Evolutionary conservation across 441 rosid species (phyloP), one percentile per base, ranked within the genome.

Genomic region (Biscutella laevigata): DNA sequence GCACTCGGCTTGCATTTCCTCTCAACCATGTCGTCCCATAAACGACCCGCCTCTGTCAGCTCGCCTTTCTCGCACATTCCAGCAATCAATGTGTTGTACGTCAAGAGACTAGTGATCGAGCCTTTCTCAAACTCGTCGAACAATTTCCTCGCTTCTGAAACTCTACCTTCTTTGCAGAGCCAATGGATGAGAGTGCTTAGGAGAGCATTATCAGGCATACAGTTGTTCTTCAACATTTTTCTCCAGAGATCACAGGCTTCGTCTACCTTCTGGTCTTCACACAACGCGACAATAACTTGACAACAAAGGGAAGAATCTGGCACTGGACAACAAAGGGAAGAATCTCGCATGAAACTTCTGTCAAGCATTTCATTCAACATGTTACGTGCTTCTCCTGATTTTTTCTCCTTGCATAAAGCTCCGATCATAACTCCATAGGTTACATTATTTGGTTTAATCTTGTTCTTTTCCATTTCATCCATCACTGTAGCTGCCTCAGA

Each of bases 11-110:
- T 70, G 45, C 80, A 72, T 7, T 80, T 75, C 65, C 80, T 89
- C 70, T 89, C 97, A 48, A 80, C 74, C 97, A 89, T 89, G 39
- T 82, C 77, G 62, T 89, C 97, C 97, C 97, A 89, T 61, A 89
- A 49, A 46, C 67, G 73, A 51, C 86, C 94, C 0, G 80, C 90
- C 69, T 86, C 88, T 7, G 66, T 71, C 71, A 89, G 50, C 66
- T 80, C 85, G 1, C 85, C 87, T 27, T 61, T 66, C 70, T 86
- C 95, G 54, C 94, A 86, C 85, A 86, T 73, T 14, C 97, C 97
- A 0, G 83, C 71, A 38, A 89, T 86, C 52, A 89, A 68, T 0
- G 83, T 80, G 67, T 86, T 86, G 53, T 83, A 89, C 2, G 94
- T 86, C 70, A 89, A 37, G n/a, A 80, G 59, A 64, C 90, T 77